Percentiles rank a stretch among this genome's conserved stretches.
Evolutionary conservation across 1,284 basidiomycete genomes (phyloP).

Genomic region (Leccinum pallidistipes): DNA sequence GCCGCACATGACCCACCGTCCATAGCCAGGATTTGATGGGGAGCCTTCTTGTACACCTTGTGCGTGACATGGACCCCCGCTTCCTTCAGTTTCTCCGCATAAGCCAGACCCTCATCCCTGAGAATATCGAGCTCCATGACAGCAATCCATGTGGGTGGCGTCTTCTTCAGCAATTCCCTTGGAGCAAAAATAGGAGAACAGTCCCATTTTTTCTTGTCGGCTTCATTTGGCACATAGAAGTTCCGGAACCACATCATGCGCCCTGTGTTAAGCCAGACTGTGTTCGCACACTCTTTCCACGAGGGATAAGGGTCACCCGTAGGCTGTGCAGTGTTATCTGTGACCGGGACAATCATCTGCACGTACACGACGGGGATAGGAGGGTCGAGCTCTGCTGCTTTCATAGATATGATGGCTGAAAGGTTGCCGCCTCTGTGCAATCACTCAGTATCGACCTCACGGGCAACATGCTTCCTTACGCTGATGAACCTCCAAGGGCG

Average conservation of each 20-base stretch:
- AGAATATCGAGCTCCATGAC: constrained; percentile 55
- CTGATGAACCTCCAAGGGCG: constrained; percentile 56
- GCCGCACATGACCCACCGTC: constrained; percentile 40
- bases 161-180: constrained; percentile 42
- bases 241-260: constrained; percentile 58
- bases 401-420: constrained; percentile 49
- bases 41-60: constrained; percentile 45
- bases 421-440: constrained; percentile 51
- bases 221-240: constrained; percentile 47
- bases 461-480: constrained; percentile 32
- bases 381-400: constrained; percentile 42
- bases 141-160: constrained; percentile 48
- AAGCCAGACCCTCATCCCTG: constrained; percentile 53
- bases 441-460: constrained; percentile 2
- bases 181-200: constrained; percentile 54
- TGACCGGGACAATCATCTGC: constrained; percentile 47
- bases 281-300: constrained; percentile 49
- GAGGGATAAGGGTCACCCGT: constrained; percentile 41
- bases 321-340: constrained; percentile 33
- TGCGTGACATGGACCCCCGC: constrained; percentile 46
- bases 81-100: constrained; percentile 46
- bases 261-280: constrained; percentile 43
- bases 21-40: constrained; percentile 52
- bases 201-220: constrained; percentile 47
- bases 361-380: constrained; percentile 45